Evolutionary conservation across 2,329 filamentous ascomycete genomes (phyloP).

Genomic region (Pleomassaria siparia): DNA sequence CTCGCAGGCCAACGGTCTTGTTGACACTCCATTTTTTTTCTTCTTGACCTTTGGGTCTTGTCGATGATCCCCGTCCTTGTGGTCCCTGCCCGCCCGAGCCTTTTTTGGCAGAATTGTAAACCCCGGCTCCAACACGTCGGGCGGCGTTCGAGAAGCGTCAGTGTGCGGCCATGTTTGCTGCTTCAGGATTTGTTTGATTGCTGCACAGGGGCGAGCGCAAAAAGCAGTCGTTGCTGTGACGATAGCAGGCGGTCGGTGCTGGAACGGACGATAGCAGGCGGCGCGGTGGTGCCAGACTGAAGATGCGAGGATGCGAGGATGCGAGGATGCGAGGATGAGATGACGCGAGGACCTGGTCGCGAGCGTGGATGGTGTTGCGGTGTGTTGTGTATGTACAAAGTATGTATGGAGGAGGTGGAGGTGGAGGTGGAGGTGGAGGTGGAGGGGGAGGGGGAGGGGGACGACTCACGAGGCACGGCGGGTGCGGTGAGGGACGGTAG

Average conservation of each 20-base stretch:
- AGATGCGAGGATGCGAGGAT: too few relatives aligned
- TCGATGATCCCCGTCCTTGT: slow-evolving; percentile 3
- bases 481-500: background rate
- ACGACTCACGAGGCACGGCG: too few relatives aligned
- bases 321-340: too few relatives aligned
- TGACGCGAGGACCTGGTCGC: background rate
- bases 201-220: slow-evolving; percentile 8
- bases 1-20: slow-evolving; percentile 5
- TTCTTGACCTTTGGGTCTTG: slow-evolving; percentile 7
- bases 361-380: background rate
- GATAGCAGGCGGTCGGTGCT: background rate
- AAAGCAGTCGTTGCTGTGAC: background rate
- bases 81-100: slow-evolving; percentile 2
- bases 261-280: too few relatives aligned
- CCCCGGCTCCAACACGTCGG: slow-evolving; percentile 5
- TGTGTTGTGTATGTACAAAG: too few relatives aligned
- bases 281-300: too few relatives aligned
- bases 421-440: too few relatives aligned
- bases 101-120: slow-evolving; percentile 8
- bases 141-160: slow-evolving; percentile 9
- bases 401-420: too few relatives aligned
- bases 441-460: too few relatives aligned
- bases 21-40: too few relatives aligned
- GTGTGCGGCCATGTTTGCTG: slow-evolving; percentile 1
- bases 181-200: slow-evolving; percentile 7